Evolutionary conservation across 805 yeast genomes (phyloP), one percentile per base, ranked within the genome.

Genomic region (Candida bentonensis): DNA sequence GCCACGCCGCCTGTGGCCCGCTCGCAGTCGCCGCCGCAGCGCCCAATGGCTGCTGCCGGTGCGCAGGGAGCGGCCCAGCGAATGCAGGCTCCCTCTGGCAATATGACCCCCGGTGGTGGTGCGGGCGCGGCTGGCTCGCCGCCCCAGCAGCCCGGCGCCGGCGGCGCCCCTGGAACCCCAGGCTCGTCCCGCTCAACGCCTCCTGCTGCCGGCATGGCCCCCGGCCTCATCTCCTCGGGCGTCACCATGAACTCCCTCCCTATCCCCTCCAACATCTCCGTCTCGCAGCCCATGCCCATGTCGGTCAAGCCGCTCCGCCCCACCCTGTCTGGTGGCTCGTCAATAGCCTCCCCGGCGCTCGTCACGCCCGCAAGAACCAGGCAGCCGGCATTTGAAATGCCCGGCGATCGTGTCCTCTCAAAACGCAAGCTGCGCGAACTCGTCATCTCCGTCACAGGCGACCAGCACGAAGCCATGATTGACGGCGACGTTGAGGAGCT

Each of bases 401-500:
- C 78, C 27, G 64, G 61, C 15, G 67, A 65, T 47, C 55, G 96
- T 22, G 94, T 88, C 1, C 67, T 92, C 57, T 81, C 92, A 33
- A 92, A 92, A 61, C 70, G 98, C 43, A 92, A 92, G 60, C 69
- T 92, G 51, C 74, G 83, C 50, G 98, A 92, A 58, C 69, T 92
- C 47, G 92, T 92, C 4, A 76, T 78, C 56, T 76, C 84, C 2
- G 83, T 65, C 1, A 55, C 59, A 15, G 69, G 69, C 21, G 96
- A 95, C 36, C 96, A 89, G 57, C 82, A 89, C 15, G 94, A 87
- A 54, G 79, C 94, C 3, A 72, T 73, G 3, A 82, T 92, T 46
- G 98, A 89, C 61, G 97, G 96, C 22, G 96, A 92, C 62, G 72
- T 88, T 49, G 96, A 88, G 61, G 97, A 89, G 53, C 65, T 92